Base-by-base conservation (phyloP, 2,329 filamentous ascomycete genomes). In the Fusarium annulatum region DNA sequence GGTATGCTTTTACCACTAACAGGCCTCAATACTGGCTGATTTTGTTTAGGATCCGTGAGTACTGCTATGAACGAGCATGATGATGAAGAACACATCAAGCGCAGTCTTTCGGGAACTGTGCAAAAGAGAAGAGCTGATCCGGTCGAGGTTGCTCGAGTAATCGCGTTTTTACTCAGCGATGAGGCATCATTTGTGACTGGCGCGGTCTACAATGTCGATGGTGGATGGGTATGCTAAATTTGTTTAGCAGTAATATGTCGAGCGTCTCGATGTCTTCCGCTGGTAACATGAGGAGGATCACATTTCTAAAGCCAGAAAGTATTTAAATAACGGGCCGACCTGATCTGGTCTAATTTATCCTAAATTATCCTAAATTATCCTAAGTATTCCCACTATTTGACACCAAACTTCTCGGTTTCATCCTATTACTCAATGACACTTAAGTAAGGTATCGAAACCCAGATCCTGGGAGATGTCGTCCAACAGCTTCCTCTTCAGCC, bases 131-230 rank as follows among this genome's bases (percentile, higher is more conserved):
- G 64, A 4, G 74, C 60, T 0, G 63, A 70, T 2, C 61, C 72
- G 1, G 28, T 61, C 3, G 67, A 77, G 2, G 53, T 76, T 10
- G 72, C 75, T 7, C 56, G 55, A 2, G 66, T 76, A 1, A 76
- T 77, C 15, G 68, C 61, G 0, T 76, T 80, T 36, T 30, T 81
- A 12, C 67, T 80, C 0, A 77, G 78, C 4, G 70, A 75, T 18
- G 71, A 77, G 11, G 64, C 75, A 3, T 72, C 67, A 0, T 79
- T 77, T 43, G 71, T 79, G 2, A 79, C 73, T 6, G 79, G 78
- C 0, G 74, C 71, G 8, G 67, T 76, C 28, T 85, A 85, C 34
- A 80, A 80, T 21, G 82, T 85, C 3, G 84, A 86, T 59, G 84
- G 84, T 19, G 84, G 82, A 15, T 79, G 69, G 73, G 61, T 76